A percentile compares a stretch with the other conserved stretches of the same genome.
Conservation (phyloP, 1,139 yeast species). For the Suhomyces ambrosiae region DNA sequence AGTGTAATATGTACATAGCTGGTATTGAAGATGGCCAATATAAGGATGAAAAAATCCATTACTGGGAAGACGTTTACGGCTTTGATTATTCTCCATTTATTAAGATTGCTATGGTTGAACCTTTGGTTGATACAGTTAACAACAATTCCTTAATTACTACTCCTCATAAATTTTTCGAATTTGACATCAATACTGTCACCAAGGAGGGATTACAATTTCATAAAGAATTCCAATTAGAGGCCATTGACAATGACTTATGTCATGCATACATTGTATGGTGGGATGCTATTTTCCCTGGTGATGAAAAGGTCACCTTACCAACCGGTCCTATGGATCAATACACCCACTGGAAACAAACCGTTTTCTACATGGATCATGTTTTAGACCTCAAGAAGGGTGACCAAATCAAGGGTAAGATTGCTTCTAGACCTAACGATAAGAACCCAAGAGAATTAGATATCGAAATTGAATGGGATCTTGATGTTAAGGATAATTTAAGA, state of each 20-base stretch:
- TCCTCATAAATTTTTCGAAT: constrained; percentile 68
- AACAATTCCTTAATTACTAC: constrained; percentile 75
- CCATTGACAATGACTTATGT: constrained; percentile 76
- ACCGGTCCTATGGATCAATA: constrained; percentile 83
- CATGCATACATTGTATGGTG: constrained; percentile 96
- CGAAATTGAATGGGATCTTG: constrained; percentile 59
- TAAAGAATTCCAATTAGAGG: constrained; percentile 65
- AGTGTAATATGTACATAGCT: constrained; percentile 86
- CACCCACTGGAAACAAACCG: constrained; percentile 98
- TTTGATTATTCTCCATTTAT: constrained; percentile 82
- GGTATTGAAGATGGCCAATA: constrained; percentile 95
- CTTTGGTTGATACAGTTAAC: constrained; percentile 91
- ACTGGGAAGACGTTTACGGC: constrained; percentile 97
- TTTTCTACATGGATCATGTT: constrained; percentile 85
- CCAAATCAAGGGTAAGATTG: constrained; percentile 64
- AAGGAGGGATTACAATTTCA: constrained; percentile 80
- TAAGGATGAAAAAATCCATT: constrained; percentile 88
- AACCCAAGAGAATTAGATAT: constrained; percentile 89
- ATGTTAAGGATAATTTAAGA: constrained; percentile 57
- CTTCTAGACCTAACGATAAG: constrained; percentile 70
- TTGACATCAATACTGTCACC: constrained; percentile 87
- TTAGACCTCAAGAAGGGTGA: constrained; percentile 81
- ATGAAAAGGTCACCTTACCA: constrained; percentile 63
- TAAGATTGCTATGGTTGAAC: constrained; percentile 84
- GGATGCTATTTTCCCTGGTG: constrained; percentile 84